Percentiles rank a stretch among this genome's conserved stretches.
phyloP scores from a whole-genome alignment of 2,329 filamentous ascomycete genomes.

The Xylaria sp. region DNA sequence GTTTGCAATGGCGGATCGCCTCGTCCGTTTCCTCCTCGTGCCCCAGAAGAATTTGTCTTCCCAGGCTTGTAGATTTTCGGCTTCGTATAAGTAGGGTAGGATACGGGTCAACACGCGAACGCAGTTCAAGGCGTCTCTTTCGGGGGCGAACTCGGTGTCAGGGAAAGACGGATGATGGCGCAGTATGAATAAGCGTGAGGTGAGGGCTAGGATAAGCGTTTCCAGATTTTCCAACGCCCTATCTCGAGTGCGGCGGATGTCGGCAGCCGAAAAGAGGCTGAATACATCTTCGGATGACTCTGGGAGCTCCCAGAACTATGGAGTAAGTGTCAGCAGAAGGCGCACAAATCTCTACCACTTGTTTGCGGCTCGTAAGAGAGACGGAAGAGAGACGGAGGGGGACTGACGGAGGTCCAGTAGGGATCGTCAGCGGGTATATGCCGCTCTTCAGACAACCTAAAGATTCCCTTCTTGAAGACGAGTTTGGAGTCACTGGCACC shows the following conservation, averaged over 20 bases:
- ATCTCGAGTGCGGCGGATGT: slow-evolving; percentile 90
- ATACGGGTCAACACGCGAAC: slow-evolving; percentile 89
- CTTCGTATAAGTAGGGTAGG: slow-evolving; percentile 91
- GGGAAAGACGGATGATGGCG: slow-evolving; percentile 93
- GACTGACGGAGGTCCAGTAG: slow-evolving; percentile 89
- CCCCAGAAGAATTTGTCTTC: slow-evolving; percentile 95
- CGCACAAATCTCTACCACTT: slow-evolving; percentile 21
- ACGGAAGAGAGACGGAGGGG: not conserved
- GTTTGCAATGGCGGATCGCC: slow-evolving; percentile 70
- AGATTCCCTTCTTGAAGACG: slow-evolving; percentile 98
- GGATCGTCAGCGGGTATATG: slow-evolving; percentile 87
- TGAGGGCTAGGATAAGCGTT: slow-evolving; percentile 84
- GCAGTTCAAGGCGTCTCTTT: slow-evolving; percentile 93
- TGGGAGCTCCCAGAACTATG: slow-evolving; percentile 94
- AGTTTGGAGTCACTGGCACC: slow-evolving; percentile 99
- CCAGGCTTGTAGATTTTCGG: slow-evolving; percentile 83
- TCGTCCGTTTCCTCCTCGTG: slow-evolving; percentile 75
- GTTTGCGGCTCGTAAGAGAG: slow-evolving; percentile 11
- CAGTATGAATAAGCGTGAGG: slow-evolving; percentile 82
- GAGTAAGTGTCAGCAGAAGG: slow-evolving; percentile 36
- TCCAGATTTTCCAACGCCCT: slow-evolving; percentile 87
- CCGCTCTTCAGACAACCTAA: slow-evolving; percentile 91
- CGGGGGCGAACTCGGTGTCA: slow-evolving; percentile 81
- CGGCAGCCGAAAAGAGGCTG: slow-evolving; percentile 88
- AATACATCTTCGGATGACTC: slow-evolving; percentile 97